Conservation (phyloP, 2,329 filamentous ascomycete genomes). For the Chaetothyriales sp. region DNA sequence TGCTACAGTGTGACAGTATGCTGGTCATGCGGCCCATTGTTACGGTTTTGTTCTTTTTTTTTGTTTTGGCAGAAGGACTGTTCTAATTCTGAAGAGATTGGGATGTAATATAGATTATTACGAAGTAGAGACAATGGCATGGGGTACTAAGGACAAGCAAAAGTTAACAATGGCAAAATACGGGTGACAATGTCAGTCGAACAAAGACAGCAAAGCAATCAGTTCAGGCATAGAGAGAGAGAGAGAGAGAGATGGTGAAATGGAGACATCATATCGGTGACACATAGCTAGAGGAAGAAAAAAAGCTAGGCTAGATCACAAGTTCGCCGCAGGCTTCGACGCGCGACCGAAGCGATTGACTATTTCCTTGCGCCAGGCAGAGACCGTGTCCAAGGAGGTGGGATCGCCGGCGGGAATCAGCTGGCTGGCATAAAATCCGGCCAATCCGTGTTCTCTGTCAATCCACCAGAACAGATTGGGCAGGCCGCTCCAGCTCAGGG, state of each 20-base stretch:
- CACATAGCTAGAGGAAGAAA: no score
- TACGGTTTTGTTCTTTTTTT: no score
- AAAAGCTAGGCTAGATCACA: not conserved
- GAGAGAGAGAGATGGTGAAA: no score
- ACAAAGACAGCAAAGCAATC: not conserved
- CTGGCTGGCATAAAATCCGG: conserved; percentile 15
- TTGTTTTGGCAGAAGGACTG: no score
- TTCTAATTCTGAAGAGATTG: no score
- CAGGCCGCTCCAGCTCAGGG: conserved; percentile 16
- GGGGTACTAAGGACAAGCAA: not conserved
- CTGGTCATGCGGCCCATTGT: no score
- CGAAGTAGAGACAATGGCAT: not conserved
- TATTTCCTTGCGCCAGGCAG: conserved; percentile 10
- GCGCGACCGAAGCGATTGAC: not conserved
- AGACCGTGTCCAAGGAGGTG: conserved; percentile 5
- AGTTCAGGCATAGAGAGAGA: not conserved
- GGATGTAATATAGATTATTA: no score
- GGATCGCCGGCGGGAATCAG: conserved; percentile 15
- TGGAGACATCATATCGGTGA: no score
- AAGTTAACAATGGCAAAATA: no score
- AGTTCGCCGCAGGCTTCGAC: not conserved
- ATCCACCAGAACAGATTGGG: conserved; percentile 18
- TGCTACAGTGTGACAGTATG: no score
- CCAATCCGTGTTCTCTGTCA: conserved; percentile 11
- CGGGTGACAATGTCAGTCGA: not conserved